Percentiles rank a stretch among this genome's conserved stretches.
These are phyloP conservation scores for Fomitopsis pinicola DNA, from an alignment of 1,284 basidiomycete species.

Conservation along the genomic window DNA sequence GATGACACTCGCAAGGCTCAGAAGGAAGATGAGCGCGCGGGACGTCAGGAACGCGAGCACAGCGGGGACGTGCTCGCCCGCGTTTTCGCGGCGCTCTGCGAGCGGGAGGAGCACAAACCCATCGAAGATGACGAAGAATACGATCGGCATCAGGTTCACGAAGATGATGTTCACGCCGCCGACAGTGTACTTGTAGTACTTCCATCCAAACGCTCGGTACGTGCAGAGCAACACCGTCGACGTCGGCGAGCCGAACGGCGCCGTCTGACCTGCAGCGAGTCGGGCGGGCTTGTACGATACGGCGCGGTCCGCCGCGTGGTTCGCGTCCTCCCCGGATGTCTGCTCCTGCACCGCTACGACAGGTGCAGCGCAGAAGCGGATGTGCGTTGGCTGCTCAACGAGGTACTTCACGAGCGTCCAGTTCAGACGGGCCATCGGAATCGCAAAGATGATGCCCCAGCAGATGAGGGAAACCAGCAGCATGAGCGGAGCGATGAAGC, in stretches of 20 bases:
- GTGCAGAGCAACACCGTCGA: conserved; percentile 93
- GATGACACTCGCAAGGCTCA: conserved; percentile 90
- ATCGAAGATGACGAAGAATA: conserved; percentile 95
- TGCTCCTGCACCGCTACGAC: conserved; percentile 38
- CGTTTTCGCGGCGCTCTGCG: conserved; percentile 53
- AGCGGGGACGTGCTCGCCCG: conserved; percentile 54
- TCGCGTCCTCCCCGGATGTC: conserved; percentile 20
- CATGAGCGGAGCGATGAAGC: conserved; percentile 87
- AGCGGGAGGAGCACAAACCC: conserved; percentile 80
- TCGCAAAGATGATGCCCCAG: conserved; percentile 91
- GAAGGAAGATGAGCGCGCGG: conserved; percentile 79
- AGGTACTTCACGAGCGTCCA: conserved; percentile 92
- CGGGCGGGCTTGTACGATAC: conserved; percentile 57
- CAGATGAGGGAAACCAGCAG: conserved; percentile 83
- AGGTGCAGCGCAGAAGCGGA: conserved; percentile 89
- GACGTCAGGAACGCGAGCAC: conserved; percentile 72
- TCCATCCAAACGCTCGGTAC: conserved; percentile 85
- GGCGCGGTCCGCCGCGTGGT: conserved; percentile 19
- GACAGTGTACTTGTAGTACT: conserved; percentile 99
- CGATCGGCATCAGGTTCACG: conserved; percentile 90
- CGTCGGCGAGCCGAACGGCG: conserved; percentile 65
- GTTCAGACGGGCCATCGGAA: conserved; percentile 97
- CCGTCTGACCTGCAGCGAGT: conserved; percentile 67
- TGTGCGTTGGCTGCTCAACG: conserved; percentile 74
- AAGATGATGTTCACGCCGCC: conserved; percentile 99